Base-by-base conservation (phyloP, 225 moss, liverwort and hornwort genomes). In the Straminergon stramineum region DNA sequence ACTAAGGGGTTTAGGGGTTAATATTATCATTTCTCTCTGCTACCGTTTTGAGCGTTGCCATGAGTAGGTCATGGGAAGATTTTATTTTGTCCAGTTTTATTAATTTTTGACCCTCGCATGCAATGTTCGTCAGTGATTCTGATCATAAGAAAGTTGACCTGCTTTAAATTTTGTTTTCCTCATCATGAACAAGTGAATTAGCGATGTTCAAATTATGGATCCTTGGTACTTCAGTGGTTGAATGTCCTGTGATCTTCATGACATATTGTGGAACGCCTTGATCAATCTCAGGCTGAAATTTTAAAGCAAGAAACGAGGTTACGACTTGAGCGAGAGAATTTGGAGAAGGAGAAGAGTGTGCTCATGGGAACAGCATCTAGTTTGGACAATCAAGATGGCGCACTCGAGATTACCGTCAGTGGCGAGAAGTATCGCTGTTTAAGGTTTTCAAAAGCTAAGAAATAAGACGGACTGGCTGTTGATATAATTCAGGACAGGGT, bases 321-420 rank as follows among this genome's bases (percentile, higher is more conserved):
- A 88, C 95, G 92, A 81, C 92, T 99, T 88, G 98, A 99, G 90
- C 93, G 94, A 84, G 97, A 97, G 56, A 99, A 97, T 92, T 85
- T 99, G 90, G 98, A 99, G 90, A 99, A 99, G 93, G 98, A 99
- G 88, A 99, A 97, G 89, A 97, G 97, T 89, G 98, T 99, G 76
- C 92, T 99, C 68, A 99, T 97, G 98, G 98, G 98, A 90, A 99
- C 98, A 39, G 98, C 97, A 35, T 97, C 97, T 53, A 96, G 92
- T 88, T 94, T 95, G 89, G 97, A 96, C 93, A 97, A 99, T 85
- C 98, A 99, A 85, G 98, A 99, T 87, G 98, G 98, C 76, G 98
- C 98, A 27, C 88, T 99, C 85, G 98, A 99, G 91, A 99, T 99
- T 75, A 99, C 97, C 35, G 97, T 99, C 61, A 97, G 97, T 90